Evolutionary conservation across 73 alveolate species (phyloP).

Genomic region (Symbiodinium pilosum): DNA sequence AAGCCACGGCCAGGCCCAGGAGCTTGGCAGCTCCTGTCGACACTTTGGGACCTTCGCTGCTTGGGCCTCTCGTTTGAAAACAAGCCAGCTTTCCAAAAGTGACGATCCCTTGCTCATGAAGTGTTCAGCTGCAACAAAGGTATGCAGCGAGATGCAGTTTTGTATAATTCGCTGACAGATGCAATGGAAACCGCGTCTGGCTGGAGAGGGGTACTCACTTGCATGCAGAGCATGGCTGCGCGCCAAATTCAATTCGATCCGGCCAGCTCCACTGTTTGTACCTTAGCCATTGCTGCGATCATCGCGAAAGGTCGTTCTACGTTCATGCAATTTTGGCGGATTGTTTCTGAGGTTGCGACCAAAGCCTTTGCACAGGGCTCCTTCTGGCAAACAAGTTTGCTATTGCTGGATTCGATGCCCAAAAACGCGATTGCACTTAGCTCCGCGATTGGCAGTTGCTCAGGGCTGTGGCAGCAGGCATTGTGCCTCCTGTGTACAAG

Average conservation of each 20-base stretch:
- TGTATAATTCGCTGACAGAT: not conserved
- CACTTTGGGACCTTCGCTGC: not conserved
- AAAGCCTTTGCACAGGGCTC: not conserved
- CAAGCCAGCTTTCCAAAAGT: too few relatives aligned
- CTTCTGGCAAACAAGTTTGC: not conserved
- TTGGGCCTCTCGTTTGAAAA: not conserved
- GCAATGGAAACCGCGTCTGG: not conserved
- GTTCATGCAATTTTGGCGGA: too few relatives aligned
- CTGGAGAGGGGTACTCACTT: not conserved
- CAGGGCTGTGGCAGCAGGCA: not conserved
- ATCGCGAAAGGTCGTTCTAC: too few relatives aligned
- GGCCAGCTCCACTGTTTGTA: not conserved
- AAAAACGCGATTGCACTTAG: not conserved
- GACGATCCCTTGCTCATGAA: too few relatives aligned
- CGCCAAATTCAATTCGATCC: not conserved
- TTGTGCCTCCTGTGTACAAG: not conserved
- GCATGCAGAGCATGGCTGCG: not conserved
- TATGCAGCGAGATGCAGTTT: not conserved
- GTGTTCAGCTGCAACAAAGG: not conserved
- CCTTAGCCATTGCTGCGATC: too few relatives aligned
- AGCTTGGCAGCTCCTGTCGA: slow-evolving; percentile 12
- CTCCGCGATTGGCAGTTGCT: not conserved
- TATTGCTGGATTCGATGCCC: not conserved
- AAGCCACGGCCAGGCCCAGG: not conserved
- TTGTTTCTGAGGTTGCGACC: not conserved